phyloP scores from a whole-genome alignment of 2,329 filamentous ascomycete genomes.

The Drechslerella stenobrocha region DNA sequence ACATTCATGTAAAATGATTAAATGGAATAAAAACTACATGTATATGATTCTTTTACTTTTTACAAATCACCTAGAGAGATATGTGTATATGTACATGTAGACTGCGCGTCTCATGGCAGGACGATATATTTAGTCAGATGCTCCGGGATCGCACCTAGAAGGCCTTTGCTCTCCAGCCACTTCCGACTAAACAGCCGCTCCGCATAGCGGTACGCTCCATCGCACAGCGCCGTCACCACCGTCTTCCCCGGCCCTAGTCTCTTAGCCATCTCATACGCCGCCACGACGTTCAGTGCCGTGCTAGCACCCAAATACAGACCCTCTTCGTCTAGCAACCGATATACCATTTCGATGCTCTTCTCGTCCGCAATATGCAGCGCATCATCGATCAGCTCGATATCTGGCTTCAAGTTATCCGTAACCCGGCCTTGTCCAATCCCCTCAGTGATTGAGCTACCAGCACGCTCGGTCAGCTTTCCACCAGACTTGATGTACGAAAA shows the following conservation, averaged over 20 bases:
- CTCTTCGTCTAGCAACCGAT: conserved; percentile 92
- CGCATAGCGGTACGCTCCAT: conserved; percentile 96
- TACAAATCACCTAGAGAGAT: background rate
- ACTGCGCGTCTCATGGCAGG: conserved; percentile 58
- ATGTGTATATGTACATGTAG: background rate
- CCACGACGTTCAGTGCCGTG: conserved; percentile 90
- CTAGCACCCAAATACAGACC: conserved; percentile 93
- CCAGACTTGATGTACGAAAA: conserved; percentile 88
- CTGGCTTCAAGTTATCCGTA: conserved; percentile 88
- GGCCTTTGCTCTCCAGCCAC: conserved; percentile 85
- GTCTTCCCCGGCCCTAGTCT: conserved; percentile 85
- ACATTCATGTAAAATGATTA: no score
- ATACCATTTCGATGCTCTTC: conserved; percentile 97
- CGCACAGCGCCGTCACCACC: conserved; percentile 89
- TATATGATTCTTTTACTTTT: background rate
- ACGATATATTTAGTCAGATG: conserved; percentile 93
- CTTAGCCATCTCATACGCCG: conserved; percentile 89
- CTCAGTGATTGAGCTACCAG: conserved; percentile 89
- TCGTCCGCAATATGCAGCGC: conserved; percentile 84
- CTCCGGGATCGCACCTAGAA: conserved; percentile 78
- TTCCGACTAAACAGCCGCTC: conserved; percentile 88
- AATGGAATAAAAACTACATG: no score
- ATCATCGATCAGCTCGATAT: conserved; percentile 81
- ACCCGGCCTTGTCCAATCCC: conserved; percentile 95
- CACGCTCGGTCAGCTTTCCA: conserved; percentile 77